phyloP scores from a whole-genome alignment of 768 basidiomycete genomes.

The Tephrocybe sp. region DNA sequence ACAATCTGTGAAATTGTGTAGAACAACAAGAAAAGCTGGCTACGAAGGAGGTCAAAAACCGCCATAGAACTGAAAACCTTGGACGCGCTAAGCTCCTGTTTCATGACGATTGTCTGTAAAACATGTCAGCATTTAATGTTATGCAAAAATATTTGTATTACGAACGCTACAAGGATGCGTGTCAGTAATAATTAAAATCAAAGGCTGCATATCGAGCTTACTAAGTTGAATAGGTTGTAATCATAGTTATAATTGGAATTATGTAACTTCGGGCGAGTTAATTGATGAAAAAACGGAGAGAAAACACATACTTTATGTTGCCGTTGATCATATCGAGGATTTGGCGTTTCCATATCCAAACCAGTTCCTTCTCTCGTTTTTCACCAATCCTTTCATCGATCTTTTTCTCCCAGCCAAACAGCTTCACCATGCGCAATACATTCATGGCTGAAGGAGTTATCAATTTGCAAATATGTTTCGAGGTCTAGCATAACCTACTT shows the following conservation, averaged over 20 bases:
- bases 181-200: background rate
- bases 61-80: too few relatives aligned
- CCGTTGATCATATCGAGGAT: too few relatives aligned
- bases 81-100: too few relatives aligned
- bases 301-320: constrained; percentile 37
- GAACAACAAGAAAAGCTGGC: constrained; percentile 42
- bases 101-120: constrained; percentile 37
- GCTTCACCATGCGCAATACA: constrained; percentile 68
- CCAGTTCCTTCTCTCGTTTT: constrained; percentile 62
- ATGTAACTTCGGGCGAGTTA: constrained; percentile 37
- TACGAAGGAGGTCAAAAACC: constrained; percentile 63
- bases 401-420: constrained; percentile 67
- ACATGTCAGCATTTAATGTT: constrained; percentile 7
- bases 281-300: background rate
- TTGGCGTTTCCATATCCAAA: constrained; percentile 51
- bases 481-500: too few relatives aligned
- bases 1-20: constrained; percentile 23
- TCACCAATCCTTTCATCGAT: constrained; percentile 51
- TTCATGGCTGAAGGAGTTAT: constrained; percentile 42
- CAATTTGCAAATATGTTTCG: background rate
- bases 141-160: background rate
- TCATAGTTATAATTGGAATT: constrained; percentile 66
- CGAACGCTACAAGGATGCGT: constrained; percentile 9
- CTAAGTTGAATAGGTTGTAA: constrained; percentile 62
- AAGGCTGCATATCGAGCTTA: constrained; percentile 30